Conservation (phyloP, 306 rosid genomes). For the Acacia confusa region DNA sequence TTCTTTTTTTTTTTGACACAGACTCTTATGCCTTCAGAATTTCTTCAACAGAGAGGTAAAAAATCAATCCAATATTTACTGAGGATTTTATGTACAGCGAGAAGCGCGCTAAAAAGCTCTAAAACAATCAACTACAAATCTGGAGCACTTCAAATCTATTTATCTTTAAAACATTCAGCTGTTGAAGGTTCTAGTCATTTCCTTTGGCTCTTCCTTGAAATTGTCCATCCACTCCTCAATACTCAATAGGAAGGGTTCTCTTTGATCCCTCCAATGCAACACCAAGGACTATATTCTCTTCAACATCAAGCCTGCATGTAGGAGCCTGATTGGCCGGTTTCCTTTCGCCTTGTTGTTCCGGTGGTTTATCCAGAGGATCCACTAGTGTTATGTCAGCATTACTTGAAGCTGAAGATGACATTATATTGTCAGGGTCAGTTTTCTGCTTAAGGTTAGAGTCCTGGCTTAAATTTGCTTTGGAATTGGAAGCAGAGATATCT, state of each 20-base stretch:
- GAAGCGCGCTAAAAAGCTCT: constrained; percentile 9
- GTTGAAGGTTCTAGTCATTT: constrained; percentile 58
- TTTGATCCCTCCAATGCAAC: constrained; percentile 96
- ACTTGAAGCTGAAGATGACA: constrained; percentile 42
- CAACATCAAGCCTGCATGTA: constrained; percentile 50
- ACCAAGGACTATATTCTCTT: constrained; percentile 88
- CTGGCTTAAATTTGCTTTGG: constrained; percentile 25
- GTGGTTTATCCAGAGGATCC: constrained; percentile 34
- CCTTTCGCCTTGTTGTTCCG: constrained; percentile 56
- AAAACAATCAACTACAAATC: constrained; percentile 4
- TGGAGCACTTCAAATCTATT: constrained; percentile 39
- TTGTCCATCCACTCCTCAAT: constrained; percentile 50
- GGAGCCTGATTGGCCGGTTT: constrained; percentile 45
- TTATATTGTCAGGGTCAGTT: constrained; percentile 29
- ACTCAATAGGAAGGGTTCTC: constrained; percentile 78
- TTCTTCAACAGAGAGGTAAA: too few species aligned
- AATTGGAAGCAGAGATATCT: constrained; percentile 25
- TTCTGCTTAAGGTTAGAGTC: constrained; percentile 35
- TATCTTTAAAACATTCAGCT: constrained; percentile 52
- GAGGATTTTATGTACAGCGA: not conserved
- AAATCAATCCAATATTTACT: too few species aligned
- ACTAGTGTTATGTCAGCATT: constrained; percentile 49
- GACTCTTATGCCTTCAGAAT: too few species aligned
- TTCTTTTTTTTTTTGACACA: too few species aligned
- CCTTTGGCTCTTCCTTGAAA: constrained; percentile 47